Evolutionary conservation across 2,329 filamentous ascomycete species (phyloP), one percentile per base, ranked within the genome.

Genomic region (Mariannaea elegans): DNA sequence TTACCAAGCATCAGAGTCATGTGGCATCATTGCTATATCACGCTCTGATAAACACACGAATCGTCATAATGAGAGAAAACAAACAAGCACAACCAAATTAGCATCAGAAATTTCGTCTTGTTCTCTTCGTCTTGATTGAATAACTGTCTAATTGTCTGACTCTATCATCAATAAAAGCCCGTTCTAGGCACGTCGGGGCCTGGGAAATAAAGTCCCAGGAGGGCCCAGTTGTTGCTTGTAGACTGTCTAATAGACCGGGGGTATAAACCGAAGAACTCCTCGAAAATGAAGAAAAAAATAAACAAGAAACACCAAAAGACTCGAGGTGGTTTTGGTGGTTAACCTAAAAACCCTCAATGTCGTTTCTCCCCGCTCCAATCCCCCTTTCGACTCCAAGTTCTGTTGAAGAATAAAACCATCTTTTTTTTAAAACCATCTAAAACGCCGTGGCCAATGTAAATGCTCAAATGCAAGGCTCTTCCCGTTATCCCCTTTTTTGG

Each of bases 161-260:
- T 67, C 66, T 68, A 71, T 69, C 65, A 14, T 24, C 8, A 44
- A 44, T 24, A 24, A 58, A 69, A 67, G 67, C 68, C 68, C 68
- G 67, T 66, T 71, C 68, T 71, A 68, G 62, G 64, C 67, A 52
- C 49, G 45, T 62, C 39, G 58, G 62, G 61, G 59, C 62, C 62
- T 53, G 64, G 45, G 65, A 63, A 59, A 59, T 36, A 42, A 31
- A 38, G 59, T 59, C 62, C 66, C 68, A 58, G 36, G 52, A 39
- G 32, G 48, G 39, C 51, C 51, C 68, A 61, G 47, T 21, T 41
- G 32, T 62, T 58, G 66, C 67, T 58, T 47, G 61, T 68, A 57
- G 53, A 70, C 61, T 71, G 65, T 71, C 69, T 71, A 71, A 67
- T 70, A 71, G 68, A 69, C 68, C 68, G 67, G 68, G 69, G 69